phyloP scores from a whole-genome alignment of 495 filamentous ascomycete genomes.

The Penicillium soppii region DNA sequence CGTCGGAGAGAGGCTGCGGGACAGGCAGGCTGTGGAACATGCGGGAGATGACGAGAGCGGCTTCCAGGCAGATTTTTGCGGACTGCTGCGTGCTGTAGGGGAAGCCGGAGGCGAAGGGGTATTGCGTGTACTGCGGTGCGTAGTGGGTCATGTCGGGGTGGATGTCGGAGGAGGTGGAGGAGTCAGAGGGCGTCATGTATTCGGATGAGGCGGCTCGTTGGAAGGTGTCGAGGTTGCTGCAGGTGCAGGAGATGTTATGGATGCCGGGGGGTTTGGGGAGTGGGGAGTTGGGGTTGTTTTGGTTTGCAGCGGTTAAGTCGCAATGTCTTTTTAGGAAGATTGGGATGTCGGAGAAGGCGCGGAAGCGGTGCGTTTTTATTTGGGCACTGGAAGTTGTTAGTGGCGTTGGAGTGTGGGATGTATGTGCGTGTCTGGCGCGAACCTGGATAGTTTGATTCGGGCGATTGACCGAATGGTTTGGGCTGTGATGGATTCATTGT shows the following conservation, averaged over 20 bases:
- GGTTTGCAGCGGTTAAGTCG: conserved; percentile 46
- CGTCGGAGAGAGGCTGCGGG: conserved; percentile 40
- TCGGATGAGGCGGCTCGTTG: conserved; percentile 35
- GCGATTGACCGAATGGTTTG: conserved; percentile 54
- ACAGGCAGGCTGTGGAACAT: conserved; percentile 52
- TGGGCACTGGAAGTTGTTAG: conserved; percentile 45
- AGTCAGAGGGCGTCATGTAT: conserved; percentile 38
- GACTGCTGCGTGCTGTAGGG: conserved; percentile 55
- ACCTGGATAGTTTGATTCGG: conserved; percentile 60
- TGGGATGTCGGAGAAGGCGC: conserved; percentile 60
- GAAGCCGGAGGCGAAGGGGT: conserved; percentile 37
- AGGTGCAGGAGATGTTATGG: conserved; percentile 32
- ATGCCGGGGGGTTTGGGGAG: conserved; percentile 33
- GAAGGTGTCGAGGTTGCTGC: conserved; percentile 33
- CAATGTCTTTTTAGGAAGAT: conserved; percentile 60
- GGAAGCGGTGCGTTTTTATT: conserved; percentile 60
- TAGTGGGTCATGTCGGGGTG: conserved; percentile 30
- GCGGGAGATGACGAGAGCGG: conserved; percentile 50
- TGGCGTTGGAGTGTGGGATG: neutral
- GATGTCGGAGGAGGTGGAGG: conserved; percentile 38
- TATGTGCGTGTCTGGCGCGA: neutral
- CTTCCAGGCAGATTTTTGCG: conserved; percentile 52
- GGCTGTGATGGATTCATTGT: conserved; percentile 45
- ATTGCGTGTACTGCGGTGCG: conserved; percentile 27
- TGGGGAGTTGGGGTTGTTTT: conserved; percentile 21